A percentile compares a stretch with the other conserved stretches of the same genome.
Conservation (phyloP, 306 rosid species). For the Alnus glutinosa region DNA sequence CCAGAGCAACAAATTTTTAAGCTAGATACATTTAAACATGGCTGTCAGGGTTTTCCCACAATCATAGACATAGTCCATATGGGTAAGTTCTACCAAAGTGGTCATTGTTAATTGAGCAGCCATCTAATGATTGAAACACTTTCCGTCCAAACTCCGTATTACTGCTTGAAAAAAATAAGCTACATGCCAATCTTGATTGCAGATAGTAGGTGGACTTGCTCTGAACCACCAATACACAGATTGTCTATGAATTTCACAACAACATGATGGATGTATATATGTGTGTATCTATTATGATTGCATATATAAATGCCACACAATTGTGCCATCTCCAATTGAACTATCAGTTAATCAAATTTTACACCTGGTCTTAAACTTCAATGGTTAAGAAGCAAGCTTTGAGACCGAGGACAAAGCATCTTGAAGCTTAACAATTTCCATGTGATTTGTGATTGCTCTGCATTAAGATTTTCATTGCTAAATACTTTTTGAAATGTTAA, state of each 20-base stretch:
- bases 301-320: background rate
- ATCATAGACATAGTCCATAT: background rate
- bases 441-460: background rate
- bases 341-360: background rate
- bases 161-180: background rate
- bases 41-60: background rate
- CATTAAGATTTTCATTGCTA: background rate
- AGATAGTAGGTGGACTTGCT: background rate
- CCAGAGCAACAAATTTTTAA: background rate
- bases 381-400: background rate
- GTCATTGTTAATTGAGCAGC: background rate
- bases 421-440: slow-evolving; percentile 3
- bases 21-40: background rate
- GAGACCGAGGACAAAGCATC: background rate
- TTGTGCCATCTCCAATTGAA: background rate
- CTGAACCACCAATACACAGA: background rate
- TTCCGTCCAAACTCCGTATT: background rate
- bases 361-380: background rate
- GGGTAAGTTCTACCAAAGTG: background rate
- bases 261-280: background rate
- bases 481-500: background rate
- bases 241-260: background rate
- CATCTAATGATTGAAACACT: background rate
- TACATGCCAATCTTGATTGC: background rate
- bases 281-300: background rate